Evolutionary conservation across 2,329 filamentous ascomycete genomes (phyloP).

Genomic region (Aplosporella prunicola): DNA sequence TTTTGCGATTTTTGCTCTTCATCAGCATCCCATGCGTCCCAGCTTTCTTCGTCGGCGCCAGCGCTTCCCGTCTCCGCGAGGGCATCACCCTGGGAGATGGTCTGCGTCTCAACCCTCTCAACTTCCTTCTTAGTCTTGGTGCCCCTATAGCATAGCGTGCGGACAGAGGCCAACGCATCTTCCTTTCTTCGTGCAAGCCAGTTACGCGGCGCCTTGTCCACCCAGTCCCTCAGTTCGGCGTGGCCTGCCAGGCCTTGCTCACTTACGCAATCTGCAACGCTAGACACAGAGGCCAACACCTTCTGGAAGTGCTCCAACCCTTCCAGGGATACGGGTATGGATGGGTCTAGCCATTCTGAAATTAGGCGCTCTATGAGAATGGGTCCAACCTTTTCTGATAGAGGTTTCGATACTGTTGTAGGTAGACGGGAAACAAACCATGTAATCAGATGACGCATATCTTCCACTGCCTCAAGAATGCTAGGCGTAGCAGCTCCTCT

Average conservation of each 20-base stretch:
- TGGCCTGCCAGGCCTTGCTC: slow-evolving; percentile 53
- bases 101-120: slow-evolving; percentile 76
- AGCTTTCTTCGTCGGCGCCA: slow-evolving; percentile 63
- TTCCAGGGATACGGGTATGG: slow-evolving; percentile 64
- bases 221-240: slow-evolving; percentile 65
- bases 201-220: slow-evolving; percentile 64
- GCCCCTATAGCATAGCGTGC: slow-evolving; percentile 57
- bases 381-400: slow-evolving; percentile 63
- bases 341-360: slow-evolving; percentile 62
- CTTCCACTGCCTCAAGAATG: slow-evolving; percentile 22
- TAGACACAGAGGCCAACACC: slow-evolving; percentile 53
- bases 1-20: slow-evolving; percentile 29
- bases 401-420: slow-evolving; percentile 36
- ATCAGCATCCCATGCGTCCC: slow-evolving; percentile 74
- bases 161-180: slow-evolving; percentile 63
- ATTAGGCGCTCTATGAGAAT: slow-evolving; percentile 60
- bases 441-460: slow-evolving; percentile 26
- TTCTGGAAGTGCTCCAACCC: slow-evolving; percentile 64
- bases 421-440: slow-evolving; percentile 46
- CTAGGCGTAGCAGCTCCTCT: slow-evolving; percentile 21
- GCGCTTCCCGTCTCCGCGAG: slow-evolving; percentile 46
- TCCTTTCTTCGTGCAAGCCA: slow-evolving; percentile 84
- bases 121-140: slow-evolving; percentile 60
- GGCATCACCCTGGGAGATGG: slow-evolving; percentile 60
- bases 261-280: slow-evolving; percentile 56